These are phyloP conservation scores for Epichloe coenophiala DNA, from an alignment of 2,329 filamentous ascomycete genomes.

Conservation along the genomic window DNA sequence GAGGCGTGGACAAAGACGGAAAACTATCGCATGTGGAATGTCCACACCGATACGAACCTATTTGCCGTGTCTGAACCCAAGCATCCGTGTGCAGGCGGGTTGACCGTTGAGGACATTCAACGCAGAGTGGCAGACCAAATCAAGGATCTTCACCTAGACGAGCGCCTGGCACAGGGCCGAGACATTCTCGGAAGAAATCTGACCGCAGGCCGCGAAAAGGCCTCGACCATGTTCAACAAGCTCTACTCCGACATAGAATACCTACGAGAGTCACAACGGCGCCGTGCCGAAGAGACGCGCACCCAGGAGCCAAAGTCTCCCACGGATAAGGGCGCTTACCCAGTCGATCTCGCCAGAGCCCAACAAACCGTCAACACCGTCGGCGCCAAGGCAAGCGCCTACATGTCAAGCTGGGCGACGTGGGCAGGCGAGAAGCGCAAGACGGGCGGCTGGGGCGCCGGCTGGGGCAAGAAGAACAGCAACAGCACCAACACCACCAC, in stretches of 20 bases:
- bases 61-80: conserved; percentile 90
- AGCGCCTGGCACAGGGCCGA: conserved; percentile 68
- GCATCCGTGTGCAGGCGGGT: conserved; percentile 83
- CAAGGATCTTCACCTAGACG: conserved; percentile 84
- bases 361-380: conserved; percentile 35
- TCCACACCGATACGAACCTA: conserved; percentile 68
- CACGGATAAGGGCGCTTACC: conserved; percentile 6
- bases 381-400: conserved; percentile 44
- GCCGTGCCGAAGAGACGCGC: conserved; percentile 26
- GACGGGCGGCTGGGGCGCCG: conserved; percentile 28
- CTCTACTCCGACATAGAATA: conserved; percentile 81
- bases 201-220: conserved; percentile 78
- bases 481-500: neutral
- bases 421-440: conserved; percentile 69
- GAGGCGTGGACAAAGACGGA: conserved; percentile 79
- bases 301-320: conserved; percentile 5
- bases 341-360: conserved; percentile 24
- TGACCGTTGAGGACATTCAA: conserved; percentile 91
- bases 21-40: conserved; percentile 82
- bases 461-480: conserved; percentile 22
- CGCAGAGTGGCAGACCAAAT: conserved; percentile 82
- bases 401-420: conserved; percentile 54
- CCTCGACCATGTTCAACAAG: conserved; percentile 73
- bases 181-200: conserved; percentile 82
- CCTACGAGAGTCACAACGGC: conserved; percentile 32